Evolutionary conservation across 148 eudicot species (phyloP).

Genomic region (Agrostemma githago): DNA sequence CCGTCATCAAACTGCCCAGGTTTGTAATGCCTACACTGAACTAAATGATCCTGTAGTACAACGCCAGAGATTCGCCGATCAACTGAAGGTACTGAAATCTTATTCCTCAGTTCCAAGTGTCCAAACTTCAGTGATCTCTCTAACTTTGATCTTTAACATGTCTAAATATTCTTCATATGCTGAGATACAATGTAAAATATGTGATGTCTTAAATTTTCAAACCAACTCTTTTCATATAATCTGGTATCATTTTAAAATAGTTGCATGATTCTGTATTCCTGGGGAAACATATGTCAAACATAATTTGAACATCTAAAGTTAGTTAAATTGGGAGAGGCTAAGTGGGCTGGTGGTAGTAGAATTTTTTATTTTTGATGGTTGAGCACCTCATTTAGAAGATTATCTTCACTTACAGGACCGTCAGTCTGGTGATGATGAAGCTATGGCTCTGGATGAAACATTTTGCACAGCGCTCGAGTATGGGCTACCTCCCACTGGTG

Average conservation of each 20-base stretch:
- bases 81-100: constrained; percentile 62
- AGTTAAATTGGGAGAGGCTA: not conserved
- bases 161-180: no score
- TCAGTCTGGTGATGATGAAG: constrained; percentile 94
- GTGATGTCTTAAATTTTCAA: not conserved
- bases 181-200: no score
- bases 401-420: constrained; percentile 58
- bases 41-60: constrained; percentile 95
- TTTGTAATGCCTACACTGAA: constrained; percentile 94
- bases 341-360: not conserved
- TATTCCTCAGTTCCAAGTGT: not conserved
- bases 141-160: not conserved
- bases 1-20: constrained; percentile 30
- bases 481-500: constrained; percentile 92
- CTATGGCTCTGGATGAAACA: constrained; percentile 94
- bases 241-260: not conserved
- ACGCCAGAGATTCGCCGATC: constrained; percentile 90
- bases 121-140: not conserved
- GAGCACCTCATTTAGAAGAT: not conserved
- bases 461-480: constrained; percentile 87
- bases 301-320: not conserved
- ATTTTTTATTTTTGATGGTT: not conserved
- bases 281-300: not conserved
- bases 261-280: no score
- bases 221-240: not conserved